Base-by-base conservation (phyloP, 352 stramenopile genomes). In the Phytopythium mirpurense region DNA sequence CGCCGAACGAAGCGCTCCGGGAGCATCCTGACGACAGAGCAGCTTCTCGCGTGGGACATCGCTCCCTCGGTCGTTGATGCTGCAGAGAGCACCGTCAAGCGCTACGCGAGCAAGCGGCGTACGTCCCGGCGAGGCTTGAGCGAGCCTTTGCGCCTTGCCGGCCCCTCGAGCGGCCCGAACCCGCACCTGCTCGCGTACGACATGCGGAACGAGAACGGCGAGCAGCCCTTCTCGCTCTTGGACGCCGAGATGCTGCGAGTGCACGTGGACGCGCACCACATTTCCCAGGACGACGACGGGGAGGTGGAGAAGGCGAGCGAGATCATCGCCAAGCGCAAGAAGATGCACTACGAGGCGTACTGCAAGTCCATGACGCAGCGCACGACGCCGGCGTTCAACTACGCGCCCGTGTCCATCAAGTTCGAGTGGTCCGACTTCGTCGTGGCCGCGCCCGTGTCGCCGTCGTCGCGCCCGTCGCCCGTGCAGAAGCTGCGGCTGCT, bases 341-440 rank as follows among this genome's bases (percentile, higher is more conserved):
- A 70, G n/a, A 58, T 85, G 34, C 72, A 76, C n/a, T 63, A 87
- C 34, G 78, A 89, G 23, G 59, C 72, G 8, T 70, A 75, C 34
- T 74, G 64, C 35, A 89, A 89, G 43, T 77, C 74, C 10, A 70
- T 89, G 46, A 74, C 73, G 10, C 59, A 72, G 21, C 75, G 73
- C 18, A 71, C 67, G 21, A 86, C 83, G 23, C 78, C 78, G 19
- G 68, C 75, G 10, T 89, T 89, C 54, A 87, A 87, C 35, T 87
- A 87, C 56, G 63, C 72, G 37, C 74, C 74, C 0, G 67, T 89
- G 34, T 24, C 69, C 14, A 78, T 89, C 52, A 74, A 84, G 34
- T 87, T 89, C 51, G 73, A 89, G 54, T 87, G 78, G 75, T 87
- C 75, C 0, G 75, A 86, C 46, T 89, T 89, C 34, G 75, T 89